phyloP scores from a whole-genome alignment of 192 early-diverging fungal species.

The Backusella australiensis region DNA sequence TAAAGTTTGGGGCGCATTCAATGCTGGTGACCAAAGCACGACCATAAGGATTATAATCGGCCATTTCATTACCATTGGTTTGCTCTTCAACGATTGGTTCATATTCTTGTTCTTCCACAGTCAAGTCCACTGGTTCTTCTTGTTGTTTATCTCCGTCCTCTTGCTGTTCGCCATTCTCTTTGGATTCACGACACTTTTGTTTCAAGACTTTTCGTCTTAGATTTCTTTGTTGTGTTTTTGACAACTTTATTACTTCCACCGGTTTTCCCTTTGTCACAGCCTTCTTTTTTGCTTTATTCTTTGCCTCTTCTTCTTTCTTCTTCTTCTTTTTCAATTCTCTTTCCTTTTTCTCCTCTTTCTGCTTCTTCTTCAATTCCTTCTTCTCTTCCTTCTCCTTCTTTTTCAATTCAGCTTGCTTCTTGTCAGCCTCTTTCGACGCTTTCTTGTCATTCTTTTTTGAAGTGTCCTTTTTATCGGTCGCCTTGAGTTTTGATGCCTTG shows the following conservation, averaged over 20 bases:
- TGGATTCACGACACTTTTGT: not conserved
- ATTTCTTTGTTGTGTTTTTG: not conserved
- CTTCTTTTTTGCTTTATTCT: not conserved
- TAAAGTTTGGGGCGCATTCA: not conserved
- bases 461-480: not conserved
- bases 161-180: not conserved
- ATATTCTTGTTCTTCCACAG: not conserved
- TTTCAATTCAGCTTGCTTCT: not conserved
- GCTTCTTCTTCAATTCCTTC: not conserved
- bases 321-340: not conserved
- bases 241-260: not conserved
- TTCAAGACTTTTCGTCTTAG: not conserved
- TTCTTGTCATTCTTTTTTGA: not conserved
- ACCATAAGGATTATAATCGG: not conserved
- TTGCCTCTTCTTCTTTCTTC: not conserved
- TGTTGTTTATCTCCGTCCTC: not conserved
- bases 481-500: not conserved
- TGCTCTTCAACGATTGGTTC: too few relatives aligned
- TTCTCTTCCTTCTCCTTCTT: not conserved
- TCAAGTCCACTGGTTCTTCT: not conserved
- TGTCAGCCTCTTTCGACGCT: not conserved
- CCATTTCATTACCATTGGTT: too few relatives aligned
- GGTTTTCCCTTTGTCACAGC: not conserved
- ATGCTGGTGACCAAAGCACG: constrained; percentile 5
- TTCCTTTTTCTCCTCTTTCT: not conserved